phyloP scores from a whole-genome alignment of 202 grass and related monocot species.

The Alloteropsis angusta region DNA sequence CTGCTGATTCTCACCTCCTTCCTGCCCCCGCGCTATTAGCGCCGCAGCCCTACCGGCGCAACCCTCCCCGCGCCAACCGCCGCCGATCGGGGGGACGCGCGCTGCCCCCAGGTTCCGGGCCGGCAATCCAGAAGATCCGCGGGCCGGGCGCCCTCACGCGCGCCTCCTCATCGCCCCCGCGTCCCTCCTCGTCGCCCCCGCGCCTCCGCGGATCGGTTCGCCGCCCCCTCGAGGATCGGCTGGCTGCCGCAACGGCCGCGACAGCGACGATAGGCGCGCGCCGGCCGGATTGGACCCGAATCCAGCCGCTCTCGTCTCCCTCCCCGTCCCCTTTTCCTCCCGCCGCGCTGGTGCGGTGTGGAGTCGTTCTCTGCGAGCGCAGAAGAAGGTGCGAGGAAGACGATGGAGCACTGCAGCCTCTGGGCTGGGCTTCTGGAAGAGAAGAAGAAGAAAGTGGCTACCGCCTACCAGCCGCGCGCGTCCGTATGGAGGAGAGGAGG shows the following conservation, averaged over 20 bases:
- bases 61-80: background rate
- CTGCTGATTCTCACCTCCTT: background rate
- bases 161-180: background rate
- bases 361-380: slow-evolving; percentile 2
- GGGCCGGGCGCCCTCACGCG: background rate
- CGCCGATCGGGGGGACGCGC: background rate
- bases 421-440: background rate
- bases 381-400: slow-evolving; percentile 38
- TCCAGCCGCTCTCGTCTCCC: background rate
- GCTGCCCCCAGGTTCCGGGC: background rate
- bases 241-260: background rate
- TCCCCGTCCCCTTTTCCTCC: background rate
- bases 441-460: background rate
- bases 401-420: background rate
- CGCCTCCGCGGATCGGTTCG: background rate
- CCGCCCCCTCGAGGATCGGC: background rate
- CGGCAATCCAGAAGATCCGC: slow-evolving; percentile 28
- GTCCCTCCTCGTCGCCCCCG: background rate
- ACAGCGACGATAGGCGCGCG: background rate
- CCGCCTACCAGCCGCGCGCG: background rate
- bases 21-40: background rate
- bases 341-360: background rate
- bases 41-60: background rate
- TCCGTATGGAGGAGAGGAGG: background rate
- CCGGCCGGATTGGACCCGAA: slow-evolving; percentile 14